Evolutionary conservation across 345 rosid species (phyloP), one percentile per base, ranked within the genome.

Genomic region (Pistacia integerrima): DNA sequence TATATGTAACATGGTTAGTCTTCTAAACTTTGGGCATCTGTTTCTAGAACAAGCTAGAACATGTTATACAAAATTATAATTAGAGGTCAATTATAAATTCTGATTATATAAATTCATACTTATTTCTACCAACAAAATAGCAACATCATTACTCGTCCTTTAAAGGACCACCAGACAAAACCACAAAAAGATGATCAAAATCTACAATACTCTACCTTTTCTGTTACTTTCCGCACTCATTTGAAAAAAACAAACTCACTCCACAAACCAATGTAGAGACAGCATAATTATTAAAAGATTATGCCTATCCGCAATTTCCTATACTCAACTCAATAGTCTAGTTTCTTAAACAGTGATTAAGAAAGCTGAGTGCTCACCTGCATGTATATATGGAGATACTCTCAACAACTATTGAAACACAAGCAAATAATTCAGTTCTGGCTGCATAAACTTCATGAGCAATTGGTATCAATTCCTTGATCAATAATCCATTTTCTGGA

Each of bases 401-500:
- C 56, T 72, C 56, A 28, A 76, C 77, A 76, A 88, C 78, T 41
- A 58, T 51, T 2, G 83, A 78, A 67, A 83, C 85, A 55, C 89
- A 86, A 57, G 82, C 62, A 59, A 81, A 64, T 59, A 86, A 60
- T 67, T 81, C 74, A 13, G 69, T 74, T 75, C 85, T 82, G 25
- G 85, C 81, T 74, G 76, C 79, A 66, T 76, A 72, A 60, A 86
- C 85, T 72, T 76, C 78, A 70, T 75, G 84, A 65, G 89, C 89
- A 77, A 86, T 79, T 6, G 88, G 88, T 59, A 86, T 64, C 51
- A 86, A 73, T 72, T 83, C 76, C 54, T 80, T 83, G 33, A 83
- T 84, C 82, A 84, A 60, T 52, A 86, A 74, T 62, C 87, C 91
- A 22, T 88, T 88, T 76, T 74, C 85, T 65, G 88, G 87, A 74